Evolutionary conservation across 2,329 filamentous ascomycete species (phyloP).

Genomic region (Cadophora gregata): DNA sequence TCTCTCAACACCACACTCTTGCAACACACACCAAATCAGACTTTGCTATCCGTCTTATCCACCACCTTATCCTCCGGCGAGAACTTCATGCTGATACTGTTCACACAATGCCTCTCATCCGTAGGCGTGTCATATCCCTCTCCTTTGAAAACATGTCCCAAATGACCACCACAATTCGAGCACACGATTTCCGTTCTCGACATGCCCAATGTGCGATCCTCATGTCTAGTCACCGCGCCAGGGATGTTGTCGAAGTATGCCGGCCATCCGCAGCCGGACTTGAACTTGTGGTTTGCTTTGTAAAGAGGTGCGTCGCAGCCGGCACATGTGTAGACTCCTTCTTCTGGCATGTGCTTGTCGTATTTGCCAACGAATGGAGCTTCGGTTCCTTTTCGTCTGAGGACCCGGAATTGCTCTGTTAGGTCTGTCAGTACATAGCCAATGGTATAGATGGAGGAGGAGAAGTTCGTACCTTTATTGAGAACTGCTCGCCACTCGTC

Average conservation of each 20-base stretch:
- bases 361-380: constrained; percentile 79
- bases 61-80: constrained; percentile 65
- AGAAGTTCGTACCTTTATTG: constrained; percentile 59
- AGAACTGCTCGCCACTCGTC: constrained; percentile 91
- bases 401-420: constrained; percentile 91
- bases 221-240: constrained; percentile 83
- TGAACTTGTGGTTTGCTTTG: constrained; percentile 93
- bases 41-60: constrained; percentile 49
- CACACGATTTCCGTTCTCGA: constrained; percentile 91
- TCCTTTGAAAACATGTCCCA: constrained; percentile 92
- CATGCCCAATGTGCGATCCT: constrained; percentile 82
- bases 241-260: constrained; percentile 97
- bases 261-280: constrained; percentile 95
- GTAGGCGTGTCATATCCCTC: constrained; percentile 85
- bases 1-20: background rate
- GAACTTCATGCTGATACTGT: constrained; percentile 90
- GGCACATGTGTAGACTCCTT: constrained; percentile 86
- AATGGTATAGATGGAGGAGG: background rate
- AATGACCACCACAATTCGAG: constrained; percentile 88
- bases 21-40: constrained; percentile 19
- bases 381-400: constrained; percentile 93
- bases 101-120: constrained; percentile 96
- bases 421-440: constrained; percentile 42
- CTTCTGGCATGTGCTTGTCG: constrained; percentile 80
- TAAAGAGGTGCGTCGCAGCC: constrained; percentile 89